Percentiles rank a stretch among this genome's conserved stretches.
phyloP scores from a whole-genome alignment of 768 basidiomycete genomes.

The Phanerochaete sordida region DNA sequence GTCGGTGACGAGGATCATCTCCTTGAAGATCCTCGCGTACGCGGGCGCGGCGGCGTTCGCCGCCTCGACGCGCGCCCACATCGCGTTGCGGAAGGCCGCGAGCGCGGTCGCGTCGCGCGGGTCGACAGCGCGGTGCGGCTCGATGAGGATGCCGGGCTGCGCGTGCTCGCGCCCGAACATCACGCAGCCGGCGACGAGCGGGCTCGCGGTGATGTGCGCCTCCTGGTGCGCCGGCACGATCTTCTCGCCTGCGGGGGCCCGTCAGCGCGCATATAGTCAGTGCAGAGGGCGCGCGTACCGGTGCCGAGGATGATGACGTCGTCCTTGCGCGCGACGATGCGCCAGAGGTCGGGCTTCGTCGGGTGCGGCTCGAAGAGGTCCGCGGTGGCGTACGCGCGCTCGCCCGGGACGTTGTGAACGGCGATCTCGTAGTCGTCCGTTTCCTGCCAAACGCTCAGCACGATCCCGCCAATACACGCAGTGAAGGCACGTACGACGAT shows the following conservation, averaged over 20 bases:
- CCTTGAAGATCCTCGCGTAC: slow-evolving; percentile 38
- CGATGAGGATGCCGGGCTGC: slow-evolving; percentile 15
- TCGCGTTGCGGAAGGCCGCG: slow-evolving; percentile 9
- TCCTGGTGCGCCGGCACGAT: slow-evolving; percentile 13
- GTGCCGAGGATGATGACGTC: slow-evolving; percentile 37
- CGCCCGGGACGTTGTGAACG: slow-evolving; percentile 3
- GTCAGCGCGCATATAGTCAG: slow-evolving; percentile 19
- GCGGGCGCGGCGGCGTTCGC: slow-evolving; percentile 22
- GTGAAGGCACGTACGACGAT: too few relatives aligned
- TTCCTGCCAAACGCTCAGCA: neutral
- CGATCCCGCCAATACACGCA: neutral
- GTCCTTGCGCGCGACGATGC: slow-evolving; percentile 33
- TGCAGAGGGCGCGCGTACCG: slow-evolving; percentile 3
- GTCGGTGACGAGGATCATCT: slow-evolving; percentile 46
- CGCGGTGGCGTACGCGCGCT: slow-evolving; percentile 20
- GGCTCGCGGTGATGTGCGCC: neutral
- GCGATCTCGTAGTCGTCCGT: neutral
- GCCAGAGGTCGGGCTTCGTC: slow-evolving; percentile 13
- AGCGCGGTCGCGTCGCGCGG: slow-evolving; percentile 5
- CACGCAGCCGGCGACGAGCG: slow-evolving; percentile 8
- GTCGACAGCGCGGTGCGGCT: slow-evolving; percentile 11
- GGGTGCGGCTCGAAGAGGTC: slow-evolving; percentile 19
- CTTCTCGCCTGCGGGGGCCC: slow-evolving; percentile 6
- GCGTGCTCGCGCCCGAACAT: slow-evolving; percentile 16
- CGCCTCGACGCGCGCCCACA: slow-evolving; percentile 21